phyloP scores from a whole-genome alignment of 805 yeast genomes.

The Sporopachydermia lactativora region DNA sequence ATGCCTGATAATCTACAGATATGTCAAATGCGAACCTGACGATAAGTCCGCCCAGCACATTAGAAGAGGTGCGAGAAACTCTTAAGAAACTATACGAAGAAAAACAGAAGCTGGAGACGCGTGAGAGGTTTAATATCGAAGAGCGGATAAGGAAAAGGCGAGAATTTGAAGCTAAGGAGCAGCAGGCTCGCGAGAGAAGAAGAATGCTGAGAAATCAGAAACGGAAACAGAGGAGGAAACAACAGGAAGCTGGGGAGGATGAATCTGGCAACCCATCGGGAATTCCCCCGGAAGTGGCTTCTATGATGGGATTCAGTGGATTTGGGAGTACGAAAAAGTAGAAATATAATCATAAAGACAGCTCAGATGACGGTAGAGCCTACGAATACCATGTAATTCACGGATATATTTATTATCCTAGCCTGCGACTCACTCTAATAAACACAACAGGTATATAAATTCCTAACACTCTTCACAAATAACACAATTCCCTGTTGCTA shows the following conservation, averaged over 20 bases:
- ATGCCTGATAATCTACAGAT: too few relatives aligned
- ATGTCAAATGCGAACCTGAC: background rate
- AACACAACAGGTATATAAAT: too few relatives aligned
- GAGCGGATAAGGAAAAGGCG: background rate
- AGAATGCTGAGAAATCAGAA: background rate
- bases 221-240: background rate
- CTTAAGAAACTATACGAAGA: slow-evolving; percentile 16
- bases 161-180: slow-evolving; percentile 4
- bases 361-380: background rate
- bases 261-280: background rate
- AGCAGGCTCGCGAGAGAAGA: slow-evolving; percentile 1
- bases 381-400: too few relatives aligned
- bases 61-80: background rate
- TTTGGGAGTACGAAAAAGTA: background rate
- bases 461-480: too few relatives aligned
- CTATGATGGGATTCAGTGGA: background rate
- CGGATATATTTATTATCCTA: too few relatives aligned
- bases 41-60: background rate
- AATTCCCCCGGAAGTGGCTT: background rate
- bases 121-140: background rate
- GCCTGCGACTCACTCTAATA: too few relatives aligned
- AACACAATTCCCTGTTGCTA: too few relatives aligned
- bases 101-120: slow-evolving; percentile 14
- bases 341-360: too few relatives aligned
- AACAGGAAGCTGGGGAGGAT: background rate